These are phyloP conservation scores for Nakaseomyces kungkrabaensis DNA, from an alignment of 1,139 yeast species.

Conservation along the genomic window DNA sequence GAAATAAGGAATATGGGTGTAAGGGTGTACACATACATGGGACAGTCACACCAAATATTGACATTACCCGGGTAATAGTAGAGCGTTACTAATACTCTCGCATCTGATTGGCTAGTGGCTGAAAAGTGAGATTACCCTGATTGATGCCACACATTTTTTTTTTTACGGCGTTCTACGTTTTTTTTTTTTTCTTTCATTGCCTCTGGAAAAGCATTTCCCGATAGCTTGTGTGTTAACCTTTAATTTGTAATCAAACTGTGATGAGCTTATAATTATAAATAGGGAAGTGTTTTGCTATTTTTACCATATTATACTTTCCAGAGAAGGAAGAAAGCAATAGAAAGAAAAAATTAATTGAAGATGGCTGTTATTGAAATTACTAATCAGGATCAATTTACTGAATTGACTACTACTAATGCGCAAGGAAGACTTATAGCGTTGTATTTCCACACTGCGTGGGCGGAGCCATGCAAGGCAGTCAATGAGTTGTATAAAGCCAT, in stretches of 20 bases:
- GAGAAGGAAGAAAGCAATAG: not conserved
- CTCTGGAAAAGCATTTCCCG: not conserved
- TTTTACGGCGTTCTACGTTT: not conserved
- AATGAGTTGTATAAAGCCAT: constrained; percentile 36
- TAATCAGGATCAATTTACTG: constrained; percentile 77
- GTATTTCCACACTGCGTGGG: constrained; percentile 95
- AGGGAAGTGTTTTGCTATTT: no score
- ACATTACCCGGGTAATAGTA: not conserved
- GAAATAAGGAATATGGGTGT: not conserved
- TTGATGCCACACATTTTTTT: no score
- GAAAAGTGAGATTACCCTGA: no score
- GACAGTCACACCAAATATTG: not conserved
- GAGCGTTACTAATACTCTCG: not conserved
- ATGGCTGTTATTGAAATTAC: constrained; percentile 43
- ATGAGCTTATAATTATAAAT: no score
- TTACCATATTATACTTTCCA: no score
- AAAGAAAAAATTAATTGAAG: not conserved
- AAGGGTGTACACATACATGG: not conserved
- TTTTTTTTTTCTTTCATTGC: not conserved
- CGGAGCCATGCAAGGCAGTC: constrained; percentile 73
- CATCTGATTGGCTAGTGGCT: not conserved
- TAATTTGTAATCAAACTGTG: not conserved
- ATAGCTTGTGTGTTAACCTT: no score
- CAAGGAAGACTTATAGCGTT: constrained; percentile 61
- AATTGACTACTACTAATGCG: constrained; percentile 60